Percentiles rank a stretch among this genome's conserved stretches.
Conservation (phyloP, 2,329 filamentous ascomycete genomes). For the Epichloe glyceriae region DNA sequence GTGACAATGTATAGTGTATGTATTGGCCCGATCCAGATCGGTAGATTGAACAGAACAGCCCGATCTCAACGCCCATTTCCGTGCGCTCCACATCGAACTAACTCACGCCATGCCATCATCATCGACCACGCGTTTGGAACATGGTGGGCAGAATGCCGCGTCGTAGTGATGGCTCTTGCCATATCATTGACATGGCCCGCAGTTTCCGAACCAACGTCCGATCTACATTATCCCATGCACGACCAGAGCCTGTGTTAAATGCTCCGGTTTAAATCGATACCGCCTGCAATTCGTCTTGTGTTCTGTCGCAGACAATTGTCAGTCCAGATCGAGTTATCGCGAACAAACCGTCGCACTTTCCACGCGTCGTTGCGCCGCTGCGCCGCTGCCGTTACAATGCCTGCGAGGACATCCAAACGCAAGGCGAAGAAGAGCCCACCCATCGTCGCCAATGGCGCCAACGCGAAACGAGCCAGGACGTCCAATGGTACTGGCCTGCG, state of each 20-base stretch:
- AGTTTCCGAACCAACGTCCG: not conserved
- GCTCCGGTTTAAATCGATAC: not conserved
- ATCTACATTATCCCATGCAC: not conserved
- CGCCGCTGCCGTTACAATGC: conserved; percentile 15
- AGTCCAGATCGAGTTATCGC: not conserved
- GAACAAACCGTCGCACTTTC: not conserved
- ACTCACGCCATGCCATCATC: conserved; percentile 14
- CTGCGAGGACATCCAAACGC: conserved; percentile 16
- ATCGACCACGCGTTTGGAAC: conserved; percentile 5
- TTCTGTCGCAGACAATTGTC: not conserved
- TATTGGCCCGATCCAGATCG: not conserved
- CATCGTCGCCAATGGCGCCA: conserved; percentile 12
- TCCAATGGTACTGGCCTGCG: conserved; percentile 26
- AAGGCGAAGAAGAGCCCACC: conserved; percentile 12
- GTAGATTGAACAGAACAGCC: not conserved
- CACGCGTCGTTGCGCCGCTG: not conserved
- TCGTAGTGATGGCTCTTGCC: not conserved
- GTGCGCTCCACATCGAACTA: conserved; percentile 19
- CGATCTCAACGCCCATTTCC: conserved; percentile 20
- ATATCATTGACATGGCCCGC: not conserved
- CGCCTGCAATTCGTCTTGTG: not conserved
- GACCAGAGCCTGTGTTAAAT: not conserved
- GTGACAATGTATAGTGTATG: not conserved
- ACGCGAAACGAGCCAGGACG: conserved; percentile 20
- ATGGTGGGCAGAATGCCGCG: not conserved